Base-by-base conservation (phyloP, 495 filamentous ascomycete genomes). In the Penicillium nucicola region DNA sequence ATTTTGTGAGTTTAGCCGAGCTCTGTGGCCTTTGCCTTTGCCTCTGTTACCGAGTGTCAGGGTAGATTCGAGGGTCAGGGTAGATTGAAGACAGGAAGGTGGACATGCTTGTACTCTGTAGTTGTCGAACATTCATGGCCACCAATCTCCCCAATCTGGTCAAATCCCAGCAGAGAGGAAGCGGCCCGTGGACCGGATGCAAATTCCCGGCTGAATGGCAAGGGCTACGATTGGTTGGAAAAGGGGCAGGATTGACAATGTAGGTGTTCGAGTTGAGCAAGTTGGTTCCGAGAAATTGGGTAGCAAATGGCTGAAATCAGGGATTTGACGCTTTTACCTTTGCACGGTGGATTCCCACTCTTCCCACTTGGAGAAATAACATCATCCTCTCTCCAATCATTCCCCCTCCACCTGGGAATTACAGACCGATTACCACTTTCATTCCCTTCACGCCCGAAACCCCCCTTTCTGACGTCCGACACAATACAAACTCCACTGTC, bases 141-240 rank as follows among this genome's bases (percentile, higher is more conserved):
- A n/a, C n/a, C n/a, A n/a, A n/a, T n/a, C n/a, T n/a, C n/a, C n/a
- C n/a, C n/a, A n/a, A n/a, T n/a, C n/a, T n/a, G n/a, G n/a, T n/a
- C n/a, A n/a, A 39, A 42, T 52, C 44, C 57, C 53, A 59, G 51
- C 32, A 45, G 33, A 45, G 36, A 50, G 51, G 55, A 52, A 35
- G 35, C 39, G 58, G 44, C 40, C 57, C 50, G 50, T 57, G 34
- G 48, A 23, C 49, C 41, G 51, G 57, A 55, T 56, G 48, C 41
- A 30, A 55, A 57, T 63, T 57, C 53, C 60, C 60, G 55, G 38
- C 32, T 8, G 5, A 31, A 31, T 60, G 60, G 60, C 14, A 57
- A 48, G 17, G 1, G 10, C 33, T n/a, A 30, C 41, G 12, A 63
- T 63, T 63, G 60, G 60, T 15, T 28, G 40, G 30, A 48, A 13